Evolutionary conservation across 805 yeast species (phyloP).

Genomic region (Candida corydali): DNA sequence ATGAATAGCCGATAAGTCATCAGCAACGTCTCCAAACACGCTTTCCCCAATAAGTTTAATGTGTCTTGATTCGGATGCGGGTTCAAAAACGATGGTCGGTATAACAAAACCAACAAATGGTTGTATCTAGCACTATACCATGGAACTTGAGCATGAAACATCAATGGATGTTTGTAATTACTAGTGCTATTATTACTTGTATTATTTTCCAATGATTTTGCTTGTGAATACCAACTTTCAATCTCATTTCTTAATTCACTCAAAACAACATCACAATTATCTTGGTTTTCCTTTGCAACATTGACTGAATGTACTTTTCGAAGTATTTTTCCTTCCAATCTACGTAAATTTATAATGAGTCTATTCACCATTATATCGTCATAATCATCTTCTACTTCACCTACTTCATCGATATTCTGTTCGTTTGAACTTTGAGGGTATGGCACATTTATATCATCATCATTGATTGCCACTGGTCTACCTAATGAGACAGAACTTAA

Average conservation of each 20-base stretch:
- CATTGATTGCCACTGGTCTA: constrained; percentile 45
- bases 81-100: constrained; percentile 46
- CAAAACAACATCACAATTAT: constrained; percentile 21
- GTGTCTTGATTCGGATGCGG: constrained; percentile 41
- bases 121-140: constrained; percentile 43
- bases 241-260: constrained; percentile 29
- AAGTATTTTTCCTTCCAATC: constrained; percentile 45
- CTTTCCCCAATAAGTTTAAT: constrained; percentile 40
- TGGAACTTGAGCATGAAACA: constrained; percentile 23
- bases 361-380: constrained; percentile 38
- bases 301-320: constrained; percentile 43
- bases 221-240: constrained; percentile 30
- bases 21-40: constrained; percentile 42
- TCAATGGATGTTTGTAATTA: constrained; percentile 1
- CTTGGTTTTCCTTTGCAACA: constrained; percentile 25
- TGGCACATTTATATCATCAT: constrained; percentile 45
- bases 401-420: too few species aligned
- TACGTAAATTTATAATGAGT: constrained; percentile 40
- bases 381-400: constrained; percentile 41
- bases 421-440: constrained; percentile 31
- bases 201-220: constrained; percentile 2
- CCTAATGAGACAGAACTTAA: constrained; percentile 47
- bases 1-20: constrained; percentile 44
- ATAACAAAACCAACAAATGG: constrained; percentile 42
- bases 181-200: neutral